These are phyloP conservation scores for Myxozyma neotropica DNA, from an alignment of 805 yeast species.

Conservation along the genomic window DNA sequence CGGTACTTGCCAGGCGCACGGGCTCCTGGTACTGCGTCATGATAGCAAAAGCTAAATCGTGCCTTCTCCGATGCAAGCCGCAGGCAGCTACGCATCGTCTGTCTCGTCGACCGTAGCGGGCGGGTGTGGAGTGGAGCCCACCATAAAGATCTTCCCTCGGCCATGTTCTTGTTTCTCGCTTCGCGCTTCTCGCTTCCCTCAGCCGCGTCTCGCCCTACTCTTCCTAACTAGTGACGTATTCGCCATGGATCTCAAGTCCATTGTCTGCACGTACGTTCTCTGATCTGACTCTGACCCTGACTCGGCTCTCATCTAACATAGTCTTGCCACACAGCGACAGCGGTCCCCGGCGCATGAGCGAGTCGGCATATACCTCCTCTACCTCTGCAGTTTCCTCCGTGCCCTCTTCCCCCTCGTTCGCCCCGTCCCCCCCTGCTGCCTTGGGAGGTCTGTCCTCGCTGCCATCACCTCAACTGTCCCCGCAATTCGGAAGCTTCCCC, in stretches of 20 bases:
- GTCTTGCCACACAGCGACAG: background rate
- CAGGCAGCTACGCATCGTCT: no score
- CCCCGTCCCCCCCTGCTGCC: slow-evolving; percentile 5
- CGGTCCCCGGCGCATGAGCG: background rate
- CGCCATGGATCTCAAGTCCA: slow-evolving; percentile 24
- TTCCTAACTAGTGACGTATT: background rate
- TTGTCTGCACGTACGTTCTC: slow-evolving; percentile 19
- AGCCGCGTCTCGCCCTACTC: background rate
- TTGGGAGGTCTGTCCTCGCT: background rate
- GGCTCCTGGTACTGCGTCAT: no score
- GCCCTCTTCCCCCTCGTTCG: slow-evolving; percentile 6
- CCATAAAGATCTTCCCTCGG: no score
- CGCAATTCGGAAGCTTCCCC: background rate
- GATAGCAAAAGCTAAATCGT: no score
- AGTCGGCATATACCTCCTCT: background rate
- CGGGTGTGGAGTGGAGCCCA: no score
- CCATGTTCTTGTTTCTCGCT: background rate
- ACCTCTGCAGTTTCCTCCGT: background rate
- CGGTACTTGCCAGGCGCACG: no score
- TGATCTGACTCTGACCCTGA: background rate
- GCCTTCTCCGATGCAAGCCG: no score
- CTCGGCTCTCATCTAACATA: background rate
- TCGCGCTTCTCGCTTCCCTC: background rate
- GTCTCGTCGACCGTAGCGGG: no score
- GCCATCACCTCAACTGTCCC: slow-evolving; percentile 18